Percentiles rank a stretch among this genome's conserved stretches.
Conservation (phyloP, 106 monocot genomes). For the Acorus calamus region DNA sequence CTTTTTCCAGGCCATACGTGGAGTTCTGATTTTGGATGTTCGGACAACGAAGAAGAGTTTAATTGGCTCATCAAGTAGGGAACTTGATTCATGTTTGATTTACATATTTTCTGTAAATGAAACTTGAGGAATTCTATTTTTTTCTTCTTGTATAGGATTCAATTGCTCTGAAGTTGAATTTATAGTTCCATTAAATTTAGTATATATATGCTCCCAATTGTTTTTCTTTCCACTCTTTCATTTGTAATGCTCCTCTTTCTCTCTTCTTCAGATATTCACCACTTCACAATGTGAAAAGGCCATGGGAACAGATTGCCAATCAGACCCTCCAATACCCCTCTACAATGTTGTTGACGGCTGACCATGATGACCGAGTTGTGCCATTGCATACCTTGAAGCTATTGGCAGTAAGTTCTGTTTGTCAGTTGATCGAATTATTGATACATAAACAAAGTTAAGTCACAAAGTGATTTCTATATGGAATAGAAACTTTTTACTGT, state of each 20-base stretch:
- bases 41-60: conserved; percentile 81
- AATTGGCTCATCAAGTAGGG: conserved; percentile 83
- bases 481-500: too few relatives aligned
- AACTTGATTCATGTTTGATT: not conserved
- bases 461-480: too few relatives aligned
- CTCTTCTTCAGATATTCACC: conserved; percentile 72
- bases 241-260: not conserved
- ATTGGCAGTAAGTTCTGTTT: conserved; percentile 64
- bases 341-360: conserved; percentile 86
- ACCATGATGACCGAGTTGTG: conserved; percentile 97
- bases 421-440: too few relatives aligned
- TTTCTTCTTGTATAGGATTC: not conserved
- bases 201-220: too few relatives aligned
- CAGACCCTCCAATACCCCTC: conserved; percentile 67
- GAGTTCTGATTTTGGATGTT: conserved; percentile 93
- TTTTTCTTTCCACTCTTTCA: not conserved
- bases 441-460: too few relatives aligned
- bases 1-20: conserved; percentile 59
- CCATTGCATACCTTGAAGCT: conserved; percentile 91
- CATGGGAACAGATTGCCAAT: conserved; percentile 47
- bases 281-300: conserved; percentile 83
- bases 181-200: too few relatives aligned
- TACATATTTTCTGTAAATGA: too few relatives aligned
- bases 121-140: not conserved
- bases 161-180: too few relatives aligned